Conservation (phyloP, 345 rosid genomes). For the Gossypioides kirkii region DNA sequence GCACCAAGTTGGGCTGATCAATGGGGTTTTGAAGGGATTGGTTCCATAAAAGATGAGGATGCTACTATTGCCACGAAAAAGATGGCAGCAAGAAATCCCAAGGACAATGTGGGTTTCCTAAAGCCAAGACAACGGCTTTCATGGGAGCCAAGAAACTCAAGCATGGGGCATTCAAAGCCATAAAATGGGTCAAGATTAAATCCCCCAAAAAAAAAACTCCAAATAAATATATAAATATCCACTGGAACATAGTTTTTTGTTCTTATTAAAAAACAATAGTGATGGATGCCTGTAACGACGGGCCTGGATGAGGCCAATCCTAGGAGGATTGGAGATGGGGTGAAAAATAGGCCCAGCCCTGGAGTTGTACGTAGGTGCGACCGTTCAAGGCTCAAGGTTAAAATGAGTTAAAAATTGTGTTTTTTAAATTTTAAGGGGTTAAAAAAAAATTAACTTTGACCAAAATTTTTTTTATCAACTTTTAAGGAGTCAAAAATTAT, state of each 20-base stretch:
- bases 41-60: conserved; percentile 38
- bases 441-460: too few species aligned
- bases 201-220: neutral
- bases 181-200: conserved; percentile 5
- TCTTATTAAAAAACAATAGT: too few species aligned
- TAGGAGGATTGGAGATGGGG: too few species aligned
- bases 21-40: conserved; percentile 80
- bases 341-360: too few species aligned
- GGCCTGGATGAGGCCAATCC: too few species aligned
- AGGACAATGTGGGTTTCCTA: neutral
- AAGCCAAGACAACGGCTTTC: neutral
- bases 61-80: conserved; percentile 29
- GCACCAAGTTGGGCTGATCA: conserved; percentile 94
- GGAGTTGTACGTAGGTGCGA: too few species aligned
- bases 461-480: too few species aligned
- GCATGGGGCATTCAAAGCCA: neutral
- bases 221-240: neutral
- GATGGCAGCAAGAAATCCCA: neutral
- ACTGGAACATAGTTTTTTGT: neutral
- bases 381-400: too few species aligned
- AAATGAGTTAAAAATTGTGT: too few species aligned
- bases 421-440: too few species aligned
- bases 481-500: too few species aligned
- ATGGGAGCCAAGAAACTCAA: neutral
- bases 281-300: too few species aligned